A percentile compares a stretch with the other conserved stretches of the same genome.
phyloP scores from a whole-genome alignment of 805 yeast species.

The Wickerhamomyces kurtzmanii region DNA sequence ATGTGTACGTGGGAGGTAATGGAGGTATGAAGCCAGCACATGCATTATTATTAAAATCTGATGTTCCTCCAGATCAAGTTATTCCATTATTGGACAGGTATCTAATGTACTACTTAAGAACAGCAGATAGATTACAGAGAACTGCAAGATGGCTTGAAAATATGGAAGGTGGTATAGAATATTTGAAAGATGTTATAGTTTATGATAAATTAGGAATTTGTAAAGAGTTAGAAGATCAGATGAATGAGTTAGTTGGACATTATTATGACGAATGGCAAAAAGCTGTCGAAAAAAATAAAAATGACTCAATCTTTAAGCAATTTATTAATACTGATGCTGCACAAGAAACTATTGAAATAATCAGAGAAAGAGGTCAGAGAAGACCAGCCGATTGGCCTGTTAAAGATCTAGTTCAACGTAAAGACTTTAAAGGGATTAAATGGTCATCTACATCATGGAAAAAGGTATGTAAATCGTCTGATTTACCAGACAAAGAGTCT shows the following conservation, averaged over 20 bases:
- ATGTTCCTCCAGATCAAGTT: conserved; percentile 25
- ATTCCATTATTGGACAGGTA: conserved; percentile 25
- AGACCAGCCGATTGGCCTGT: conserved; percentile 26
- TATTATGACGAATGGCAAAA: conserved; percentile 26
- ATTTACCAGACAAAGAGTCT: conserved; percentile 18
- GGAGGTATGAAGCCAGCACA: conserved; percentile 32
- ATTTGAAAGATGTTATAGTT: conserved; percentile 22
- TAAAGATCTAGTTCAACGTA: conserved; percentile 11
- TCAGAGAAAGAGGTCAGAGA: conserved; percentile 25
- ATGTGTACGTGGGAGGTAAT: conserved; percentile 27
- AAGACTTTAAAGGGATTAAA: conserved; percentile 18
- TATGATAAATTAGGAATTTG: conserved; percentile 25
- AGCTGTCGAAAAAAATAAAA: conserved; percentile 13
- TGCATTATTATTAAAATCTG: conserved; percentile 22
- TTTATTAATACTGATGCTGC: conserved; percentile 20
- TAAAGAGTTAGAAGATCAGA: conserved; percentile 22
- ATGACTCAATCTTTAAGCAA: conserved; percentile 20
- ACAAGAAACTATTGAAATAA: conserved; percentile 22
- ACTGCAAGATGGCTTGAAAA: conserved; percentile 28
- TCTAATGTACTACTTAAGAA: conserved; percentile 26
- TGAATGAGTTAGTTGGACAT: conserved; percentile 21
- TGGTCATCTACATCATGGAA: conserved; percentile 24
- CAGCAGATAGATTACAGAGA: conserved; percentile 26
- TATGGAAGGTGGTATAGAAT: conserved; percentile 25
- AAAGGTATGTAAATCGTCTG: conserved; percentile 15